phyloP scores from a whole-genome alignment of 768 basidiomycete species.

The Pholiota microspora region DNA sequence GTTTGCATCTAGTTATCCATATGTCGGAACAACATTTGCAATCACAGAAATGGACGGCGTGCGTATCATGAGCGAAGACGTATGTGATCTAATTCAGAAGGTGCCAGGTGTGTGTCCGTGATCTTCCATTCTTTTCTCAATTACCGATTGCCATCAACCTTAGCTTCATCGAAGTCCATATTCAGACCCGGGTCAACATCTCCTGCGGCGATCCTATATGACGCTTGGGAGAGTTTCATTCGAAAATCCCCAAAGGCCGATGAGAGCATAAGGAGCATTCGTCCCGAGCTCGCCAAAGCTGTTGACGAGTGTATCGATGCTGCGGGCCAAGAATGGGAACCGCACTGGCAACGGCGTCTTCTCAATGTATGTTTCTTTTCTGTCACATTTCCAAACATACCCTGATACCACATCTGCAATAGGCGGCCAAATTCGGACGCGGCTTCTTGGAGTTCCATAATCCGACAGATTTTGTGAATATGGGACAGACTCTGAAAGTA shows the following conservation, averaged over 20 bases:
- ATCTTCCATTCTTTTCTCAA: not conserved
- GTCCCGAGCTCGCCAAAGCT: constrained; percentile 80
- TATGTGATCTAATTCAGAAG: constrained; percentile 89
- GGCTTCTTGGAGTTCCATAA: constrained; percentile 93
- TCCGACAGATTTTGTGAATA: constrained; percentile 86
- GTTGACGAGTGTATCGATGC: constrained; percentile 94
- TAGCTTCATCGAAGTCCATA: constrained; percentile 77
- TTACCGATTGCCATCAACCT: not conserved
- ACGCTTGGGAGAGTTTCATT: constrained; percentile 88
- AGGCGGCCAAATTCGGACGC: constrained; percentile 97
- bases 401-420: not conserved
- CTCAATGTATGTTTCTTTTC: constrained; percentile 57
- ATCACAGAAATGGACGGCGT: constrained; percentile 90
- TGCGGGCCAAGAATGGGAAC: constrained; percentile 90
- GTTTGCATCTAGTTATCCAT: constrained; percentile 60
- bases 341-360: constrained; percentile 83
- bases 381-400: too few species aligned
- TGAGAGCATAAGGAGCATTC: constrained; percentile 86
- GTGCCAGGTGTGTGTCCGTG: constrained; percentile 70
- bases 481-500: constrained; percentile 92
- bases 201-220: constrained; percentile 87
- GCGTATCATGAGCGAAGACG: constrained; percentile 75
- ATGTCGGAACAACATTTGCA: constrained; percentile 71
- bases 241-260: constrained; percentile 88
- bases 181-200: constrained; percentile 93